Evolutionary conservation across 2,329 filamentous ascomycete species (phyloP).

Genomic region (Alternaria solani): DNA sequence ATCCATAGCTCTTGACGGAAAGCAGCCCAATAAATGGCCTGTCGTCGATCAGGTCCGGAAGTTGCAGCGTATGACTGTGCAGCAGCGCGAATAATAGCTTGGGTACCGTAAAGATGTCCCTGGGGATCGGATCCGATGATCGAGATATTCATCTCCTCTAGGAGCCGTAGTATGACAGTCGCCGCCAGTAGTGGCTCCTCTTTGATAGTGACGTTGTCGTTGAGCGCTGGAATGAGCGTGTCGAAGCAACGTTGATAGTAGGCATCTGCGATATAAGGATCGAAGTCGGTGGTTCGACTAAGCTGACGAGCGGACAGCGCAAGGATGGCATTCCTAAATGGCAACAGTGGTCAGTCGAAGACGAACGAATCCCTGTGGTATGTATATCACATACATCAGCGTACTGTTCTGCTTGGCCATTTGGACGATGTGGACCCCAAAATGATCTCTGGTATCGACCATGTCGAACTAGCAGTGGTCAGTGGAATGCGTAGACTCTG

Average conservation of each 20-base stretch:
- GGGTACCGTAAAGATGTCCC: slow-evolving; percentile 51
- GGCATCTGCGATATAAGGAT: slow-evolving; percentile 53
- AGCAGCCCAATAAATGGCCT: slow-evolving; percentile 50
- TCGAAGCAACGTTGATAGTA: slow-evolving; percentile 54
- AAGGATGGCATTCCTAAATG: slow-evolving; percentile 49
- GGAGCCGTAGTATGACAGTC: slow-evolving; percentile 52
- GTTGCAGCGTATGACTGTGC: slow-evolving; percentile 45
- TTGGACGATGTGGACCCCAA: slow-evolving; percentile 47
- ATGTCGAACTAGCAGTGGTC: slow-evolving; percentile 44
- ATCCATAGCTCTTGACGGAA: slow-evolving; percentile 52
- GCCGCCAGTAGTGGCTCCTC: slow-evolving; percentile 54
- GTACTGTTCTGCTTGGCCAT: slow-evolving; percentile 50
- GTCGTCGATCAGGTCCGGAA: slow-evolving; percentile 42
- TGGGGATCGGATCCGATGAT: slow-evolving; percentile 47
- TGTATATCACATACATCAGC: slow-evolving; percentile 35
- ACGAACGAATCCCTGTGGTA: too few relatives aligned
- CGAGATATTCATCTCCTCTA: slow-evolving; percentile 55
- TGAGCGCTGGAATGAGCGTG: slow-evolving; percentile 52
- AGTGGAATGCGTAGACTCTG: not conserved
- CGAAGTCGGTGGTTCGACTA: slow-evolving; percentile 51
- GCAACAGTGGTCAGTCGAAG: not conserved
- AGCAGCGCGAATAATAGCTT: slow-evolving; percentile 47
- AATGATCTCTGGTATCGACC: slow-evolving; percentile 45
- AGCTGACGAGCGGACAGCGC: slow-evolving; percentile 54
- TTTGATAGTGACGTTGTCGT: slow-evolving; percentile 50